Evolutionary conservation across 2,329 filamentous ascomycete species (phyloP), one percentile per base, ranked within the genome.

Genomic region (Calonectria honghensis): DNA sequence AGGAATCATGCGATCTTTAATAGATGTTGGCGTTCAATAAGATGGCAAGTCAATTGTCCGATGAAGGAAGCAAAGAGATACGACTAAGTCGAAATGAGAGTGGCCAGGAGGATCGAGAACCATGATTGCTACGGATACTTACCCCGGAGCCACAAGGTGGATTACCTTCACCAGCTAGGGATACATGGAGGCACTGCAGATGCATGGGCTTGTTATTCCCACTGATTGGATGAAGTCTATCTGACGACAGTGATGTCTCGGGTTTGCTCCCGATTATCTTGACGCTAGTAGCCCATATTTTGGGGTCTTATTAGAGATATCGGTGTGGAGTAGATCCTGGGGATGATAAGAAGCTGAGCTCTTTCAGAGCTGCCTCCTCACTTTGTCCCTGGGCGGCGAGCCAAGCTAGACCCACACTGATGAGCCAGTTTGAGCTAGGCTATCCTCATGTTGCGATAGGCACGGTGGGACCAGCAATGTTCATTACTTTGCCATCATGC

Each of bases 191-290:
- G 1, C 13, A 41, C 4, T 18, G 32, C 9, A 39, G 31, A 20
- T 27, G 10, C 35, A 9, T 61, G 14, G 32, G 57, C 0, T 16
- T 27, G 2, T 4, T 29, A 39, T 41, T 14, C n/a, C 35, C 35
- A 14, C 57, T 39, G 35, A 61, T 61, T 27, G 14, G 31, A n/a
- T 2, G 14, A 6, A 3, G 11, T 59, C 27, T 16, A 14, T n/a
- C 2, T 41, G 27, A 39, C 37, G 3, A n/a, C n/a, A 29, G 20
- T 20, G 9, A 27, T 14, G 14, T 24, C 35, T 61, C 57, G 57
- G 57, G 57, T 61, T 41, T 13, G 32, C 16, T 61, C 35, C 57
- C 57, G 57, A 37, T 41, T 27, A 27, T 61, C 11, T 37, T 24
- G 35, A 5, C 27, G 9, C 2, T 2, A 14, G n/a, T n/a, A 35